phyloP scores from a whole-genome alignment of 73 alveolate species.

The Stentor coeruleus region DNA sequence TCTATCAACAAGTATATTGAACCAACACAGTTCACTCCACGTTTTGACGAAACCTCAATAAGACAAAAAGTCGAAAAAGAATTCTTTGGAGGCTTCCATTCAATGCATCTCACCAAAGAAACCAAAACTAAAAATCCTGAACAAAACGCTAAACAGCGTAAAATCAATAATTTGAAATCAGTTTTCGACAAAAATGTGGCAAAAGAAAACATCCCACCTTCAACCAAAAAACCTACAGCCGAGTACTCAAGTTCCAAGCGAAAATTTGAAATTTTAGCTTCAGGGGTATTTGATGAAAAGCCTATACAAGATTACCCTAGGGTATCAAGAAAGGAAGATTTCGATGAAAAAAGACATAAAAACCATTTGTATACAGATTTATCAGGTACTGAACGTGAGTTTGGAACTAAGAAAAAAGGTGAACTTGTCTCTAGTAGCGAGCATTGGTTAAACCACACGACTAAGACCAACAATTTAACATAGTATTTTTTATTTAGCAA shows the following conservation, averaged over 20 bases:
- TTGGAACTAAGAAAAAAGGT: not conserved
- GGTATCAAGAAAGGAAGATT: not conserved
- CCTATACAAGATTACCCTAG: not conserved
- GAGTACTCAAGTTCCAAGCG: not conserved
- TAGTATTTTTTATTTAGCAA: not conserved
- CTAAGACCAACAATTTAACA: not conserved
- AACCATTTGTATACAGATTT: not conserved
- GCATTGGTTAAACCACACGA: not conserved
- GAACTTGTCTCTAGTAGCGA: not conserved
- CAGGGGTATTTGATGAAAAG: not conserved
- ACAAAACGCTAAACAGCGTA: not conserved
- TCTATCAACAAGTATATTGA: not conserved
- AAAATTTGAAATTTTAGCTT: not conserved
- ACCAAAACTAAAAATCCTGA: not conserved
- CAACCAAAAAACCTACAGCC: not conserved
- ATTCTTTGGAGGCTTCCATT: not conserved
- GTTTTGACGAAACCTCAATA: not conserved
- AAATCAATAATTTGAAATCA: too few species aligned
- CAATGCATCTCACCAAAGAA: not conserved
- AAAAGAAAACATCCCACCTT: not conserved
- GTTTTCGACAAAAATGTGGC: not conserved
- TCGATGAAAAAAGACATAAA: not conserved
- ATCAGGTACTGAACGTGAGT: not conserved
- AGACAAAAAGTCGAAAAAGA: not conserved
- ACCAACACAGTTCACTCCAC: not conserved